Evolutionary conservation across 345 rosid genomes (phyloP).

Genomic region (Eucalyptus lansdowneana): DNA sequence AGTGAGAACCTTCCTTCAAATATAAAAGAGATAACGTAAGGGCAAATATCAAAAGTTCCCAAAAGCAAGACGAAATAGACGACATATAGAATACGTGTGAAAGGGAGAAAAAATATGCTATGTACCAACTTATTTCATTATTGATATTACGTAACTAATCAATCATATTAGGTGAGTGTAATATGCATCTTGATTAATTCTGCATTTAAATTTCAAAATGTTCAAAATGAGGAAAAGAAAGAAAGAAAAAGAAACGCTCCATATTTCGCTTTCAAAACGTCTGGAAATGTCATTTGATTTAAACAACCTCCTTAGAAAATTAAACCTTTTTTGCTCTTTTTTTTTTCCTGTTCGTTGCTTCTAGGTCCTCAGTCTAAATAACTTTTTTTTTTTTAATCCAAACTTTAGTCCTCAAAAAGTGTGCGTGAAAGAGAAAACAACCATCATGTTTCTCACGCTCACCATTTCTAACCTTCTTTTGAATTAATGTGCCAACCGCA

Average conservation of each 20-base stretch:
- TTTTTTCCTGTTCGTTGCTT: background rate
- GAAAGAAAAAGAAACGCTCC: background rate
- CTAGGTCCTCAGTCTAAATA: background rate
- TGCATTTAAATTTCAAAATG: background rate
- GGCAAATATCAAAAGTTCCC: background rate
- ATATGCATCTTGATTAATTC: background rate
- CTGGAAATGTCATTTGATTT: background rate
- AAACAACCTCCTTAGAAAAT: background rate
- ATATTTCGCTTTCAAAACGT: background rate
- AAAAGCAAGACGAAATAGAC: background rate
- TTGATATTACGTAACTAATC: background rate
- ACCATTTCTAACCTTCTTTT: background rate
- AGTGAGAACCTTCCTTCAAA: background rate
- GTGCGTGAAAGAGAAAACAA: background rate
- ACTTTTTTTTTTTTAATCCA: background rate
- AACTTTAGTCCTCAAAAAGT: background rate
- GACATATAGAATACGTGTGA: background rate
- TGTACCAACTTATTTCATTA: background rate
- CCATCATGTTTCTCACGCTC: background rate
- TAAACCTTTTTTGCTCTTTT: background rate
- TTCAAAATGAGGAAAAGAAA: background rate
- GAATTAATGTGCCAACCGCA: background rate
- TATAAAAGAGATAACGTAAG: background rate
- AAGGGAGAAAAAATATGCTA: background rate
- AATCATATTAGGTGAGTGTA: background rate